These are phyloP conservation scores for Xylaria arbuscula DNA, from an alignment of 2,329 filamentous ascomycete genomes.

Conservation along the genomic window DNA sequence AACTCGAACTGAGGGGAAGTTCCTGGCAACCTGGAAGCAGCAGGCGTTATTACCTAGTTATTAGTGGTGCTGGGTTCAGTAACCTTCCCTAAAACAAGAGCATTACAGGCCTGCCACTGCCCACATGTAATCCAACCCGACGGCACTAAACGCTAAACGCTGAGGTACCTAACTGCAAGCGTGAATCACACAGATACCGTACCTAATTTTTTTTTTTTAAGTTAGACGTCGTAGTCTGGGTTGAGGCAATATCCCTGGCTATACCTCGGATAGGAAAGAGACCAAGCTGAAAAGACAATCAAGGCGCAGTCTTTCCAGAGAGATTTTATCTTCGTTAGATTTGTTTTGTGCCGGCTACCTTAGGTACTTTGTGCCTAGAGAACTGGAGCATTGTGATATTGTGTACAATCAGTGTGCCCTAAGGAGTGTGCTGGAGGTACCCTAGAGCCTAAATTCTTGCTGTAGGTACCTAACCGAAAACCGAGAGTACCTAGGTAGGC, in stretches of 20 bases:
- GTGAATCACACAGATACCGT: background rate
- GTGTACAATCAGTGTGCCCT: background rate
- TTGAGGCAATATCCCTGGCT: background rate
- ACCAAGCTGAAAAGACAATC: background rate
- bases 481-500: too few relatives aligned
- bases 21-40: background rate
- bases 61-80: background rate
- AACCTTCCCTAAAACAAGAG: background rate
- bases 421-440: constrained; percentile 10
- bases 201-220: too few relatives aligned
- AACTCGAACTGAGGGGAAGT: background rate
- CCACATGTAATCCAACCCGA: too few relatives aligned
- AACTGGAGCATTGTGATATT: background rate
- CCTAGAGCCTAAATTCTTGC: constrained; percentile 16
- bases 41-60: background rate
- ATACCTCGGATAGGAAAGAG: background rate
- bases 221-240: too few relatives aligned
- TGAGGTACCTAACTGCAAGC: too few relatives aligned
- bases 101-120: background rate
- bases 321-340: background rate
- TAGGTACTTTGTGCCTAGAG: too few relatives aligned
- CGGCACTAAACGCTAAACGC: too few relatives aligned
- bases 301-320: background rate
- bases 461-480: too few relatives aligned
- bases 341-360: background rate